Evolutionary conservation across 805 yeast genomes (phyloP), one percentile per base, ranked within the genome.

Genomic region (Lachancea mirantina): DNA sequence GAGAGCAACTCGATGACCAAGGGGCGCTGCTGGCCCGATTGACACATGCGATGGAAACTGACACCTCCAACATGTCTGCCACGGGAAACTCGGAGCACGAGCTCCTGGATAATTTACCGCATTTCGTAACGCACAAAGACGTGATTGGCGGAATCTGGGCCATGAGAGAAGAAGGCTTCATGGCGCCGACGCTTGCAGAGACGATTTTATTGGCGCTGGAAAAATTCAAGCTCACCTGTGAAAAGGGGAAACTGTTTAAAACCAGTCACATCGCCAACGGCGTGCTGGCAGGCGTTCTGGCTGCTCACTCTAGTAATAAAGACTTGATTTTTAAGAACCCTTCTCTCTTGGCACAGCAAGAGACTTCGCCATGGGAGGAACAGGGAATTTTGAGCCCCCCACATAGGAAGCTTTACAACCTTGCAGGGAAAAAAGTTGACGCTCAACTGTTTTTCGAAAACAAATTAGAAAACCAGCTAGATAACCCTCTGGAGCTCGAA

Each of bases 171-270:
- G 48, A 42, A 22, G 43, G 43, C 14, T 24, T 32, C 14, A n/a
- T 20, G 8, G 37, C 45, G 4, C 48, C 48, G 5, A 42, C 46
- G 9, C 34, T 42, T 6, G 43, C 47, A 9, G 48, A 46, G n/a
- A 40, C 41, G 4, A 38, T 47, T 16, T 32, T 44, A 9, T 29
- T 26, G 10, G 46, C 50, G 6, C 19, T 52, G 16, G 29, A 39
- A 13, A 53, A 52, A 28, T 55, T 45, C 26, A 34, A 49, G n/a
- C 32, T 55, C 3, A 27, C 39, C 14, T 41, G 36, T 19, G 34
- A 42, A 21, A 28, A 42, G 14, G 56, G 57, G 13, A 50, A 45
- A 29, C 22, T 53, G n/a, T 49, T 54, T 36, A 42, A 36, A 30
- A 48, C 33, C 29, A 42, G 36, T 14, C 32, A 39, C 9, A 34